Percentiles rank a stretch among this genome's conserved stretches.
phyloP scores from a whole-genome alignment of 2,329 filamentous ascomycete species.

The Ambrosiella beaveri region DNA sequence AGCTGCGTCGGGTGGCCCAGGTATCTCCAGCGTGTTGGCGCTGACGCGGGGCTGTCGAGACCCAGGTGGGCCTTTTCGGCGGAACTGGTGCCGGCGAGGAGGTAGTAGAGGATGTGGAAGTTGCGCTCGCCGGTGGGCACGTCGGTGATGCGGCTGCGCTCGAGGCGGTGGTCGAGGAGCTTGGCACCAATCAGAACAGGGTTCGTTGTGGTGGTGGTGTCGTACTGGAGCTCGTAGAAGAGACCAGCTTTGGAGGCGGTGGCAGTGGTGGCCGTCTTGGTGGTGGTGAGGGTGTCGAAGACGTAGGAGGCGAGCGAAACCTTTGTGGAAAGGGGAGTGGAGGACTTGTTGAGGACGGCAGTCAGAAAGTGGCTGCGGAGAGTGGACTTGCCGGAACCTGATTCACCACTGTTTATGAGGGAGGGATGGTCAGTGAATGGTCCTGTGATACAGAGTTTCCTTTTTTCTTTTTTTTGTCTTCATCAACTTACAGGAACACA shows the following conservation, averaged over 20 bases:
- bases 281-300: slow-evolving; percentile 91
- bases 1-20: slow-evolving; percentile 91
- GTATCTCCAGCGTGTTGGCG: slow-evolving; percentile 81
- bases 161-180: slow-evolving; percentile 79
- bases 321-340: slow-evolving; percentile 83
- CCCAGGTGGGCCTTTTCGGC: slow-evolving; percentile 78
- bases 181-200: slow-evolving; percentile 88
- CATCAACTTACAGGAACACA: slow-evolving; percentile 63
- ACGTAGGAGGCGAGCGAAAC: slow-evolving; percentile 85
- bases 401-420: slow-evolving; percentile 55
- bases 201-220: slow-evolving; percentile 67
- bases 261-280: slow-evolving; percentile 87
- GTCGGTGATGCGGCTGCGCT: slow-evolving; percentile 76
- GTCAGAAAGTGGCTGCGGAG: slow-evolving; percentile 77
- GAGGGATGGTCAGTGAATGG: too few relatives aligned
- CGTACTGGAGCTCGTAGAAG: slow-evolving; percentile 93
- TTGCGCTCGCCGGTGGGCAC: slow-evolving; percentile 93
- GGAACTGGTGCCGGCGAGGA: slow-evolving; percentile 76
- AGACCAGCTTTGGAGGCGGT: slow-evolving; percentile 91
- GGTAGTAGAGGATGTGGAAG: slow-evolving; percentile 91
- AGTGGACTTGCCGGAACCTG: slow-evolving; percentile 89
- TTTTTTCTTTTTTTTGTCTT: too few relatives aligned
- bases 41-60: slow-evolving; percentile 32
- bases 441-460: too few relatives aligned
- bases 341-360: slow-evolving; percentile 72